Evolutionary conservation across 306 rosid species (phyloP).

Genomic region (Comarum palustre): DNA sequence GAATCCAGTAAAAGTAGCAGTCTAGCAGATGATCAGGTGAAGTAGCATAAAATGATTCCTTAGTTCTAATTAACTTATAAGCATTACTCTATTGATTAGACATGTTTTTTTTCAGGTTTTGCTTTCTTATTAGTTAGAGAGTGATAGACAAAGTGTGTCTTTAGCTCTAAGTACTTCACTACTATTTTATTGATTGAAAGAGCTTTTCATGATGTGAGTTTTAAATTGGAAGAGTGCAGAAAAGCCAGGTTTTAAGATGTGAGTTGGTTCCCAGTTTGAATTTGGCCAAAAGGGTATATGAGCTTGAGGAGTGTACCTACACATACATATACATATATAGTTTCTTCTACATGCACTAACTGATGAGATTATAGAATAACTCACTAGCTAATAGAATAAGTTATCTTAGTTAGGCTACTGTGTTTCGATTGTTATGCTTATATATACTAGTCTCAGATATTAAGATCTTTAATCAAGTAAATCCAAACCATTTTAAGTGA

Average conservation of each 20-base stretch:
- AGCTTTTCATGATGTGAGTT: constrained; percentile 18
- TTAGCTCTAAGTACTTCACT: constrained; percentile 17
- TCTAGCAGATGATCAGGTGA: constrained; percentile 10
- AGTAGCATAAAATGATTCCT: constrained; percentile 23
- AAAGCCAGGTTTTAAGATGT: constrained; percentile 52
- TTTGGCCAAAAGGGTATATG: constrained; percentile 21
- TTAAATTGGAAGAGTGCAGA: constrained; percentile 29
- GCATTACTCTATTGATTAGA: constrained; percentile 27
- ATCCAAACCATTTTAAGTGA: neutral
- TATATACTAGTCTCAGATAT: neutral
- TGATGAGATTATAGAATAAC: neutral
- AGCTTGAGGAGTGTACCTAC: constrained; percentile 21
- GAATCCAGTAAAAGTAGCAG: constrained; percentile 52
- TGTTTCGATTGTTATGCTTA: neutral
- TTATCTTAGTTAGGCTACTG: neutral
- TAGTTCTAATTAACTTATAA: constrained; percentile 27
- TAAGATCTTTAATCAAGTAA: neutral
- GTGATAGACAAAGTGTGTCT: constrained; percentile 22
- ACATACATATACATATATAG: constrained; percentile 18
- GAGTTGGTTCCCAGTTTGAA: constrained; percentile 31
- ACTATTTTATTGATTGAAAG: constrained; percentile 23
- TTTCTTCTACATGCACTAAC: constrained; percentile 26
- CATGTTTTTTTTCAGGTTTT: constrained; percentile 25
- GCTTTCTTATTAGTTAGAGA: constrained; percentile 10
- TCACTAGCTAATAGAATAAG: constrained; percentile 6